Base-by-base conservation (phyloP, 257 asterid species). In the Nicotiana noctiflora region DNA sequence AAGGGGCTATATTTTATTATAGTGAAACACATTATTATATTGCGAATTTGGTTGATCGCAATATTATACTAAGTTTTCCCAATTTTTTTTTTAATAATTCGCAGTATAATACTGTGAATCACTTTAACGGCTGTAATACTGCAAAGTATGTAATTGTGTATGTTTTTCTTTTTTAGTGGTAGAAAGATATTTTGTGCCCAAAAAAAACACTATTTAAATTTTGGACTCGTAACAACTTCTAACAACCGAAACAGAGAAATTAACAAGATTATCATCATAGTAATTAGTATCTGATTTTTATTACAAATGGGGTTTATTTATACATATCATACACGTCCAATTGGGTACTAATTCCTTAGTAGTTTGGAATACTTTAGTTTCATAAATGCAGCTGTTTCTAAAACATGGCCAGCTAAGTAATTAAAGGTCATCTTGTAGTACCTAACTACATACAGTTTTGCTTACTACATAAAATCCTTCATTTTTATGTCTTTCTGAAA, bases 331-430 rank as follows among this genome's bases (percentile, higher is more conserved):
- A 72, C 40, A 21, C 37, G 59, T 12, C 37, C 21, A 27, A 65
- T 59, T 57, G 40, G 40, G 57, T 13, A 59, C 76, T 74, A 63
- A 25, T 25, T 25, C 27, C 27, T 25, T 31, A 52, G 55, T 79
- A 52, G 76, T 77, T 85, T 75, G 23, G 80, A 84, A 60, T 81
- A 66, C 55, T 83, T 60, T 25, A 75, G 23, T 37, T 46, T 32
- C 81, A 80, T 46, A 57, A 25, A 75, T 12, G 6, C 70, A 62
- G 64, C 62, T 82, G 82, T 84, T 82, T 59, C 68, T 18, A 59
- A 65, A 84, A 82, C 89, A 84, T 85, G 92, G 93, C 88, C 97
- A 92, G 90, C 92, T 91, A 90, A 87, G 81, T 85, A 34, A 65
- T 34, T 76, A 82, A 67, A 75, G 78, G 86, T 60, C 75, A 76